Base-by-base conservation (phyloP, 176 grass and related monocot species). In the Triticum urartu region DNA sequence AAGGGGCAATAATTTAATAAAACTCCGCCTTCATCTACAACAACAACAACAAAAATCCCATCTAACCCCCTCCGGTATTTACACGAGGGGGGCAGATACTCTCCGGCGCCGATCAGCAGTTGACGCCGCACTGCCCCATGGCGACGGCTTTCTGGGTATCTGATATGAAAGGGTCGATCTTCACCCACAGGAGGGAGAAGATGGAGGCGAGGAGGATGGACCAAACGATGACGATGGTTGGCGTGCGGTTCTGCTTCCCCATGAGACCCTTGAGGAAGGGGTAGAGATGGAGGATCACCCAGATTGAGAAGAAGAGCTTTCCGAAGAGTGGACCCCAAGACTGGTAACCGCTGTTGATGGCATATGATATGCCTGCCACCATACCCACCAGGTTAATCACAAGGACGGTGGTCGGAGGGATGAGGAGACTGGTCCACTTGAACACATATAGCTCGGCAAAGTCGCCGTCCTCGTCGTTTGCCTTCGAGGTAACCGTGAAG, bases 261-360 rank as follows among this genome's bases (percentile, higher is more conserved):
- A 97, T 83, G 59, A 97, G 89, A 94, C 95, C 95, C 87, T 97
- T 97, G 79, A 97, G 88, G 87, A 97, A 97, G 17, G 95, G 95
- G 75, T 97, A 97, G 26, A 97, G 92, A 95, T 97, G 95, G 73
- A 97, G 88, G 70, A 97, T 97, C 72, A 97, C 95, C 95, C 95
- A 97, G n/a, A 97, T 97, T 7, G 95, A 86, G 74, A 97, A 97
- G 91, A 97, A 97, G 18, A 97, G 89, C 71, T 97, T 97, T 70
- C 95, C 95, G 3, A 97, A 97, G 14, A 97, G 87, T 0, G 95
- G 95, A 13, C 95, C 95, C 95, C 95, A 97, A 2, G 95, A 97
- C 78, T 97, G 95, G 82, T 97, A 97, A 21, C 95, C 95, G 21
- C 92, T 94, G 95, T 97, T 97, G 33, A 97, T 91, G 26, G 95